A percentile compares a stretch with the other conserved stretches of the same genome.
phyloP scores from a whole-genome alignment of 73 alveolate species.

The Symbiodinium pilosum region DNA sequence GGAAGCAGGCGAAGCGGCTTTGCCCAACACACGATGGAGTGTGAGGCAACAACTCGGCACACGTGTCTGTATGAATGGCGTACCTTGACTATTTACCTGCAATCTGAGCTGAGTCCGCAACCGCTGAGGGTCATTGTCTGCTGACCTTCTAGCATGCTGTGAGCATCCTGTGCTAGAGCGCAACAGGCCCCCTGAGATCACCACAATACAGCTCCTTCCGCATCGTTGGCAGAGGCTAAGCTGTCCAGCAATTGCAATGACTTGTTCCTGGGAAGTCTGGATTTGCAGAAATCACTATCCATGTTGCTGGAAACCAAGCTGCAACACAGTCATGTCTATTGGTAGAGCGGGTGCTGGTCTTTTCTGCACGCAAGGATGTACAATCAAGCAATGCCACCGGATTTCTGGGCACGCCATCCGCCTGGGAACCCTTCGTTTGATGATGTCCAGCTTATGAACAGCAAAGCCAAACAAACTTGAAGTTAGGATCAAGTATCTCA shows the following conservation, averaged over 20 bases:
- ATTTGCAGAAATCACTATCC: no score
- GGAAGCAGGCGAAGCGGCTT: constrained; percentile 95
- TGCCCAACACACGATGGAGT: constrained; percentile 95
- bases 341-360: no score
- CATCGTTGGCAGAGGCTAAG: background rate
- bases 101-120: background rate
- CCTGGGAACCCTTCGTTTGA: no score
- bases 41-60: constrained; percentile 95
- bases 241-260: constrained; percentile 60
- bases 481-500: no score
- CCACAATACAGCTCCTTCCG: constrained; percentile 39
- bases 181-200: background rate
- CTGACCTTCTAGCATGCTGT: constrained; percentile 25
- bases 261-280: constrained; percentile 46
- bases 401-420: no score
- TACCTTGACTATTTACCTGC: background rate
- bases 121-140: constrained; percentile 78
- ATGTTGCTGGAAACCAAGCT: no score
- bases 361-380: no score
- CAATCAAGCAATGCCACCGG: no score
- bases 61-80: background rate
- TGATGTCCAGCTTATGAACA: no score
- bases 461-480: no score
- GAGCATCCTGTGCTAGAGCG: background rate
- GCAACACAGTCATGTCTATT: no score